Conservation (phyloP, 1,284 basidiomycete genomes). For the Moniliophthora roreri region DNA sequence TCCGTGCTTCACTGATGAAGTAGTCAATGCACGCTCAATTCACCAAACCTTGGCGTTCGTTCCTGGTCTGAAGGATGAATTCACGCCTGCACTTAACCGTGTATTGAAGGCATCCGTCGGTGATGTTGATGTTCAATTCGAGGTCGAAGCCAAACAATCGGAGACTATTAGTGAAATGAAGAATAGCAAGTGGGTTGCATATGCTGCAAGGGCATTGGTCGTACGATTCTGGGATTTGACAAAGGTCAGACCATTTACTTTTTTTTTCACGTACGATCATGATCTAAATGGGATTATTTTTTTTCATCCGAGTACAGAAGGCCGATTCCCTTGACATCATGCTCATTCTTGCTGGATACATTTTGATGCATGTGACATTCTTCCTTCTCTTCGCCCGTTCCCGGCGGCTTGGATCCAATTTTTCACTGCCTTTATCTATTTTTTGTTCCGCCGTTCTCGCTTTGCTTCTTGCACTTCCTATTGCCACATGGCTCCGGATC, state of each 20-base stretch:
- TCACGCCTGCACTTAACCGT: slow-evolving; percentile 39
- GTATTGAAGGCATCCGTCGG: slow-evolving; percentile 27
- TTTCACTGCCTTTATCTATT: slow-evolving; percentile 87
- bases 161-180: slow-evolving; percentile 65
- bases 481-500: slow-evolving; percentile 82
- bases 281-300: background rate
- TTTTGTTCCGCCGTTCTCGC: slow-evolving; percentile 86
- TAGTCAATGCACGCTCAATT: slow-evolving; percentile 36
- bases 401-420: slow-evolving; percentile 83
- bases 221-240: slow-evolving; percentile 86
- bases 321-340: slow-evolving; percentile 96
- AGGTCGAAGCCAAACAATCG: slow-evolving; percentile 36
- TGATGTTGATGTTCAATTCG: slow-evolving; percentile 28
- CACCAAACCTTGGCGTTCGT: slow-evolving; percentile 61
- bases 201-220: slow-evolving; percentile 79
- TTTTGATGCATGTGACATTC: slow-evolving; percentile 96
- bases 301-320: slow-evolving; percentile 48
- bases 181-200: slow-evolving; percentile 83
- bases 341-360: slow-evolving; percentile 92
- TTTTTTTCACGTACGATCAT: background rate
- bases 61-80: slow-evolving; percentile 48
- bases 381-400: slow-evolving; percentile 87
- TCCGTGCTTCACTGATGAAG: slow-evolving; percentile 42
- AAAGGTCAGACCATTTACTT: slow-evolving; percentile 50
- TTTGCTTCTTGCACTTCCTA: slow-evolving; percentile 84